phyloP scores from a whole-genome alignment of 768 basidiomycete species.

The Aureoboletus auriporus region DNA sequence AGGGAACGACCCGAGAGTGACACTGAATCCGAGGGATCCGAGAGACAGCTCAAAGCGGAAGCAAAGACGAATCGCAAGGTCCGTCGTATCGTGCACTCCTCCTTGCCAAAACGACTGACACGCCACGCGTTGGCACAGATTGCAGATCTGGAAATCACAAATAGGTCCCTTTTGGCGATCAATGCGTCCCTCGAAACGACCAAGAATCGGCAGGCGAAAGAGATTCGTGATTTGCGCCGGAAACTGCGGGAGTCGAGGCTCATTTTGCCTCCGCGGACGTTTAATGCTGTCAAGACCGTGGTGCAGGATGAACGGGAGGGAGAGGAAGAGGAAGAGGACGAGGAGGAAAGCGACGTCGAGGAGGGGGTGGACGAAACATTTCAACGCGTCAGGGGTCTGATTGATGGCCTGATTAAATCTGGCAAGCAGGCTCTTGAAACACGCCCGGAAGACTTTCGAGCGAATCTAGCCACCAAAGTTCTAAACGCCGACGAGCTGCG shows the following conservation, averaged over 20 bases:
- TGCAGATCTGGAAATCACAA: slow-evolving; percentile 88
- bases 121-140: slow-evolving; percentile 49
- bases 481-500: slow-evolving; percentile 70
- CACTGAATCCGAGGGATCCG: slow-evolving; percentile 31
- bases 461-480: slow-evolving; percentile 56
- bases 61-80: slow-evolving; percentile 91
- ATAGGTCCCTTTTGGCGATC: slow-evolving; percentile 79
- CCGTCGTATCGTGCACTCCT: slow-evolving; percentile 4
- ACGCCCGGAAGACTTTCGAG: slow-evolving; percentile 48
- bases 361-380: slow-evolving; percentile 53
- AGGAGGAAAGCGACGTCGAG: slow-evolving; percentile 38
- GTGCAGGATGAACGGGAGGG: slow-evolving; percentile 39
- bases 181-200: slow-evolving; percentile 78
- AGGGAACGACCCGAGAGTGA: slow-evolving; percentile 30
- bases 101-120: not conserved
- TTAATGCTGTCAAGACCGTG: slow-evolving; percentile 50
- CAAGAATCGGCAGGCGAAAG: slow-evolving; percentile 76
- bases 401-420: slow-evolving; percentile 58
- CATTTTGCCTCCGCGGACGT: slow-evolving; percentile 66
- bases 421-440: slow-evolving; percentile 62
- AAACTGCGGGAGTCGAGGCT: slow-evolving; percentile 80
- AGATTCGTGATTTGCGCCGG: slow-evolving; percentile 80
- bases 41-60: slow-evolving; percentile 58
- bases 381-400: slow-evolving; percentile 54
- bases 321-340: slow-evolving; percentile 35